phyloP scores from a whole-genome alignment of 345 rosid species.

The Aquilaria malaccensis region DNA sequence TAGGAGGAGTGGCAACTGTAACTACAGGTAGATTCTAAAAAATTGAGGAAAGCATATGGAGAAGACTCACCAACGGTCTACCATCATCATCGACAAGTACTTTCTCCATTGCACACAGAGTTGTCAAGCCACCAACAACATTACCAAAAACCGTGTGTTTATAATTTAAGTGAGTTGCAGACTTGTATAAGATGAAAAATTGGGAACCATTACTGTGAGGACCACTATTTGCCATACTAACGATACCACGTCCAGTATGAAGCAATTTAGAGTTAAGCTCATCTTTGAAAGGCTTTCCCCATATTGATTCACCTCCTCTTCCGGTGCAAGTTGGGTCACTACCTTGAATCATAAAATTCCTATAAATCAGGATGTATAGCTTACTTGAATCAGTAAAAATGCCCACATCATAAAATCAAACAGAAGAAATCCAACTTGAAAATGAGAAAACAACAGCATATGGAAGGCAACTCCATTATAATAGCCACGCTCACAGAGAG shows the following conservation, averaged over 20 bases:
- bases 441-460: conserved; percentile 65
- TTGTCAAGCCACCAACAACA: conserved; percentile 84
- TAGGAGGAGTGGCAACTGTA: too few species aligned
- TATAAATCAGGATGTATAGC: conserved; percentile 11
- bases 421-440: background rate
- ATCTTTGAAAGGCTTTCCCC: conserved; percentile 97
- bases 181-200: conserved; percentile 93
- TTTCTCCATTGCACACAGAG: conserved; percentile 84
- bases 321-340: conserved; percentile 98
- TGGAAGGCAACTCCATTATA: conserved; percentile 76
- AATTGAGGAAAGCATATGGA: too few species aligned
- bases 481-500: conserved; percentile 80
- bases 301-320: conserved; percentile 84
- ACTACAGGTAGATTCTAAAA: too few species aligned
- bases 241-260: conserved; percentile 90
- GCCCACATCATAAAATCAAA: conserved; percentile 3
- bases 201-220: conserved; percentile 98
- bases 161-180: conserved; percentile 90
- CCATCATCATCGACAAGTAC: conserved; percentile 82
- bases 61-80: conserved; percentile 64
- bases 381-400: conserved; percentile 4
- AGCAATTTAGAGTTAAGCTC: conserved; percentile 84
- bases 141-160: conserved; percentile 95
- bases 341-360: conserved; percentile 99
- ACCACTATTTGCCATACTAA: conserved; percentile 98